These are phyloP conservation scores for Andrographis paniculata DNA, from an alignment of 305 asterid species.

Conservation along the genomic window DNA sequence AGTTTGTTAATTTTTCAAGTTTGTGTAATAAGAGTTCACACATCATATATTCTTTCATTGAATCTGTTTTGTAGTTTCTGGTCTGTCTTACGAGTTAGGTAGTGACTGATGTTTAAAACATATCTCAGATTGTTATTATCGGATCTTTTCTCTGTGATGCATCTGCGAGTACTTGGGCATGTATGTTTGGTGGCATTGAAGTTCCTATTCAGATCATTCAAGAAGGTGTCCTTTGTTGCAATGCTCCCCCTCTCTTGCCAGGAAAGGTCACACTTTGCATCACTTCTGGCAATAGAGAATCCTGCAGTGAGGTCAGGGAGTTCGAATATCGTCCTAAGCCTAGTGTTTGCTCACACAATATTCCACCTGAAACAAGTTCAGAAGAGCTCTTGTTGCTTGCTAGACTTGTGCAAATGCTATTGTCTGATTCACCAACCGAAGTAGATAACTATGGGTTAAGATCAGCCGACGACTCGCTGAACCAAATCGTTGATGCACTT, in stretches of 20 bases:
- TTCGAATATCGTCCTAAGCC: slow-evolving; percentile 68
- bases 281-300: slow-evolving; percentile 70
- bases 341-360: slow-evolving; percentile 25
- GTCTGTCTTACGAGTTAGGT: not conserved
- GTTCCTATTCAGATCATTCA: slow-evolving; percentile 82
- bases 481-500: slow-evolving; percentile 58
- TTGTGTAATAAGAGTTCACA: not conserved
- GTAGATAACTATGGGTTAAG: slow-evolving; percentile 38
- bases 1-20: not conserved
- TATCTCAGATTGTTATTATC: slow-evolving; percentile 61
- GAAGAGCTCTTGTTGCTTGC: slow-evolving; percentile 74
- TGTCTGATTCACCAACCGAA: slow-evolving; percentile 35
- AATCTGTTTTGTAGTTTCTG: not conserved
- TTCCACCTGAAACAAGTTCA: slow-evolving; percentile 39
- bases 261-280: slow-evolving; percentile 78
- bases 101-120: not conserved
- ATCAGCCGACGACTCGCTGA: slow-evolving; percentile 56
- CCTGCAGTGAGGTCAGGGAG: slow-evolving; percentile 89
- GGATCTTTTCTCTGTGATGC: slow-evolving; percentile 86
- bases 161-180: slow-evolving; percentile 64
- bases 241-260: slow-evolving; percentile 66
- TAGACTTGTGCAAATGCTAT: slow-evolving; percentile 73
- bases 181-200: slow-evolving; percentile 95
- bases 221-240: slow-evolving; percentile 82
- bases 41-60: not conserved